A percentile compares a stretch with the other conserved stretches of the same genome.
These are phyloP conservation scores for Rhodotorula sp. DNA, from an alignment of 1,284 basidiomycete genomes.

Conservation along the genomic window DNA sequence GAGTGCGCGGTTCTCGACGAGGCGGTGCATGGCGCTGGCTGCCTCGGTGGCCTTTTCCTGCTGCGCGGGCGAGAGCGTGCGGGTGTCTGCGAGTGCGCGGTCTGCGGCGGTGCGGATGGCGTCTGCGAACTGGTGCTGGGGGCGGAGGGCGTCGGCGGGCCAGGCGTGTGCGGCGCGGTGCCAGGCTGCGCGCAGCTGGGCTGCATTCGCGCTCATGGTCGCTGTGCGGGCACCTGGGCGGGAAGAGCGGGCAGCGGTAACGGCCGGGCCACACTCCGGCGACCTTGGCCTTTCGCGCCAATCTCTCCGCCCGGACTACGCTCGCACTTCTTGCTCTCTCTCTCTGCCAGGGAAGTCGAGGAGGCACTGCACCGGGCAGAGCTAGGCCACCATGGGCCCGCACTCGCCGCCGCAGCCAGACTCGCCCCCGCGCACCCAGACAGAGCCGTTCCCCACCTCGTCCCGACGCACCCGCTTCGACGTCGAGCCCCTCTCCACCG, in stretches of 20 bases:
- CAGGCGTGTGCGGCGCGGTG: constrained; percentile 17
- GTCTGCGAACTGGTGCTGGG: constrained; percentile 24
- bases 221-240: too few species aligned
- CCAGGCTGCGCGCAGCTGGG: constrained; percentile 17
- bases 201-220: neutral
- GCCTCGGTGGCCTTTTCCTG: constrained; percentile 18
- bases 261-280: neutral
- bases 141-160: constrained; percentile 32
- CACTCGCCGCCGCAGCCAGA: neutral
- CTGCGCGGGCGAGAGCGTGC: neutral
- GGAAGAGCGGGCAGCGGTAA: constrained; percentile 9
- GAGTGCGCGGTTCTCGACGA: constrained; percentile 20
- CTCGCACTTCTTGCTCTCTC: neutral
- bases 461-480: neutral
- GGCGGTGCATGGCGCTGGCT: constrained; percentile 6
- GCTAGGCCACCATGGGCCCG: too few species aligned
- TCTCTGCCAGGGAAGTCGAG: too few species aligned
- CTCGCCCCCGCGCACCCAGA: neutral
- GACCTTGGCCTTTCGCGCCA: too few species aligned
- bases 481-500: neutral
- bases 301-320: neutral
- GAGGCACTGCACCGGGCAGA: too few species aligned
- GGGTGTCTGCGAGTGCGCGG: constrained; percentile 18
- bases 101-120: constrained; percentile 30
- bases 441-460: neutral